phyloP scores from a whole-genome alignment of 1,284 basidiomycete species.

The Porogramme epimiltina region DNA sequence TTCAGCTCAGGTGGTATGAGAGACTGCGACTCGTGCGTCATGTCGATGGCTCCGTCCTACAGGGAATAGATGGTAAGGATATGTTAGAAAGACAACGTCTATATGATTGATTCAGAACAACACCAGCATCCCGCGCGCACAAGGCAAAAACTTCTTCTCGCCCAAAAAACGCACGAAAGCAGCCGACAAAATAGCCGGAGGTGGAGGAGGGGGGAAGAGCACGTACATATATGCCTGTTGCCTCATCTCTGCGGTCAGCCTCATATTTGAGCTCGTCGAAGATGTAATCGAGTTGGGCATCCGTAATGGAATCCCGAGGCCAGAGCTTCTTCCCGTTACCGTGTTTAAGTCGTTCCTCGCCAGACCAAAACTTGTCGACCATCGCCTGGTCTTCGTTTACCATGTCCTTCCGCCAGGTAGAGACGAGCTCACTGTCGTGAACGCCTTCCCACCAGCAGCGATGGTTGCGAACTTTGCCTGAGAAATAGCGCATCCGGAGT shows the following conservation, averaged over 20 bases:
- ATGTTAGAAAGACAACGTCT: neutral
- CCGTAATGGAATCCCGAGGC: neutral
- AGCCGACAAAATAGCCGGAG: too few relatives aligned
- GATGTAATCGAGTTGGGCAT: slow-evolving; percentile 9
- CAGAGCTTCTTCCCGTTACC: slow-evolving; percentile 2
- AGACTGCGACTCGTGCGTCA: neutral
- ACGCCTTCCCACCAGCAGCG: slow-evolving; percentile 20
- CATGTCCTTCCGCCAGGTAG: slow-evolving; percentile 21
- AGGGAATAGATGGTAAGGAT: neutral
- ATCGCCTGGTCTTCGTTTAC: slow-evolving; percentile 1
- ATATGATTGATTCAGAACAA: too few relatives aligned
- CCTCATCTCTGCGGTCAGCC: neutral
- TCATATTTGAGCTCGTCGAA: slow-evolving; percentile 4
- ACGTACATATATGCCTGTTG: slow-evolving; percentile 29
- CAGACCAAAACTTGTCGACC: neutral
- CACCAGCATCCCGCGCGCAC: too few relatives aligned
- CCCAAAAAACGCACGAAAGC: too few relatives aligned
- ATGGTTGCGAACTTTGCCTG: slow-evolving; percentile 17
- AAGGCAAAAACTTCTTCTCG: too few relatives aligned
- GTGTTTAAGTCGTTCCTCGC: neutral
- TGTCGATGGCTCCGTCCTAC: neutral
- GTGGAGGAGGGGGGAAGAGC: too few relatives aligned
- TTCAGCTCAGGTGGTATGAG: neutral
- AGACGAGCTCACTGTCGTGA: slow-evolving; percentile 9
- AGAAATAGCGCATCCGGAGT: slow-evolving; percentile 18